phyloP scores from a whole-genome alignment of 176 grass and related monocot genomes.

The Bonia amplexicaulis region DNA sequence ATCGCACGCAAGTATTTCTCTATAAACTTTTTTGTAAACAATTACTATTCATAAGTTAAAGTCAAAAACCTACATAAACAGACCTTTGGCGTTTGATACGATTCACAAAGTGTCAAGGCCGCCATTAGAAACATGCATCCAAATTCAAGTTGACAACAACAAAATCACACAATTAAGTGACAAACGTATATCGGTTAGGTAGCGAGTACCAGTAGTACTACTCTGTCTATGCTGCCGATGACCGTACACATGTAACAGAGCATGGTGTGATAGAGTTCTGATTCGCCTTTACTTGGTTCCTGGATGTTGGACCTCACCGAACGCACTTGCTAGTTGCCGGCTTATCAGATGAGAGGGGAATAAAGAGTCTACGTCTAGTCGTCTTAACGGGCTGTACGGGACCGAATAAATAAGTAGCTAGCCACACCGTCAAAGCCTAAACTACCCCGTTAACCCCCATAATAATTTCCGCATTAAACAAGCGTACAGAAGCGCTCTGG shows the following conservation, averaged over 20 bases:
- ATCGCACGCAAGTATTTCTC: no score
- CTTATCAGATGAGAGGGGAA: constrained; percentile 12
- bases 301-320: neutral
- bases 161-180: neutral
- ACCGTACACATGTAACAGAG: neutral
- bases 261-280: neutral
- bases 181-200: neutral
- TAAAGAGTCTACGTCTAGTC: neutral
- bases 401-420: neutral
- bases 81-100: no score
- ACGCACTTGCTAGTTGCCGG: constrained; percentile 5
- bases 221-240: no score
- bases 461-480: neutral
- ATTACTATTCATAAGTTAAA: no score
- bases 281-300: neutral
- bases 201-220: no score
- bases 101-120: neutral
- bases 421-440: constrained; percentile 28
- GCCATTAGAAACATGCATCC: neutral
- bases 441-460: neutral
- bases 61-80: no score
- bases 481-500: neutral
- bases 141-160: neutral
- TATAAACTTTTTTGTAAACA: no score
- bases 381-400: neutral